Evolutionary conservation across 2,329 filamentous ascomycete genomes (phyloP).

Genomic region (Didymella exigua): DNA sequence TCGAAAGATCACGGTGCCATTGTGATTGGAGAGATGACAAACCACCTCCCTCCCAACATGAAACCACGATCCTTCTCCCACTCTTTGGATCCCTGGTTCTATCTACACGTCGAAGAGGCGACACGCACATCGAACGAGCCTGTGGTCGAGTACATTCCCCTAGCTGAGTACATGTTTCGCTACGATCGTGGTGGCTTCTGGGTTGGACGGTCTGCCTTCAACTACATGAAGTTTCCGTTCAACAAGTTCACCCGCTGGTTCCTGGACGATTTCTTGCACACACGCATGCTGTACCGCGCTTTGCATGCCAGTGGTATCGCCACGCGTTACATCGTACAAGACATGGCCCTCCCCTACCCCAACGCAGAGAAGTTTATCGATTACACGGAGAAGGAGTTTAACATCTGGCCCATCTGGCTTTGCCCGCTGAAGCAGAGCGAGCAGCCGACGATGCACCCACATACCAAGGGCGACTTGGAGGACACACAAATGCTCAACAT

Average conservation of each 20-base stretch:
- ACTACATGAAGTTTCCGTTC: slow-evolving; percentile 69
- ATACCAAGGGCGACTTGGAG: slow-evolving; percentile 36
- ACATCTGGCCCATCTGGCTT: slow-evolving; percentile 57
- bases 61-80: slow-evolving; percentile 49
- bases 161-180: slow-evolving; percentile 72
- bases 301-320: slow-evolving; percentile 66
- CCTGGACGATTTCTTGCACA: slow-evolving; percentile 68
- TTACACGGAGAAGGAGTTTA: slow-evolving; percentile 48
- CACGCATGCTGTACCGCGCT: slow-evolving; percentile 69
- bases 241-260: slow-evolving; percentile 66
- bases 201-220: slow-evolving; percentile 67
- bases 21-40: slow-evolving; percentile 53
- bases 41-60: slow-evolving; percentile 38
- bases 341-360: slow-evolving; percentile 58
- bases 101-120: slow-evolving; percentile 54
- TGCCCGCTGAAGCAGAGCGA: slow-evolving; percentile 51
- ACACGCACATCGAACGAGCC: slow-evolving; percentile 40
- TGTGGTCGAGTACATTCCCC: slow-evolving; percentile 62
- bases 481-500: slow-evolving; percentile 58
- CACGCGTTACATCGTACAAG: slow-evolving; percentile 68
- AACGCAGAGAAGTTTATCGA: slow-evolving; percentile 53
- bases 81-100: slow-evolving; percentile 58
- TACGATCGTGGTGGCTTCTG: slow-evolving; percentile 74
- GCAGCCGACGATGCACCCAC: slow-evolving; percentile 44
- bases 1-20: slow-evolving; percentile 51